phyloP scores from a whole-genome alignment of 768 basidiomycete genomes.

The Suillus subluteus region DNA sequence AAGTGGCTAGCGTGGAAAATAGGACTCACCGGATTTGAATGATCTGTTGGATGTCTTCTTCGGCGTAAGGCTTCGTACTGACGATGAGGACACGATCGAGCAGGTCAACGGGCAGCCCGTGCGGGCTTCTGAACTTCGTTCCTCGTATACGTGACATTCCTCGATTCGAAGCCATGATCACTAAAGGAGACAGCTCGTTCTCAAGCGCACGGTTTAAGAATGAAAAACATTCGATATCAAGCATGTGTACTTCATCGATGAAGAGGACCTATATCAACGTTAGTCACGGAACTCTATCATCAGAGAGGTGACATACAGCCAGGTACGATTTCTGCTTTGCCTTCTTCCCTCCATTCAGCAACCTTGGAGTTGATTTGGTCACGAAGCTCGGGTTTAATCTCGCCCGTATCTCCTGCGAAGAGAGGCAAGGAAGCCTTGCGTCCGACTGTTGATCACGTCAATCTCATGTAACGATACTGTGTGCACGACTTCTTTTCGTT shows the following conservation, averaged over 20 bases:
- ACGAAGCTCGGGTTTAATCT: slow-evolving; percentile 96
- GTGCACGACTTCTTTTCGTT: slow-evolving; percentile 95
- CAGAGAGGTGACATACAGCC: slow-evolving; percentile 63
- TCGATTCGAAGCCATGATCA: slow-evolving; percentile 98
- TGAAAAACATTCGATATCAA: slow-evolving; percentile 99
- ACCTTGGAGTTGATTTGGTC: slow-evolving; percentile 98
- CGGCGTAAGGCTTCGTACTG: slow-evolving; percentile 83
- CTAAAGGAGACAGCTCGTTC: slow-evolving; percentile 89
- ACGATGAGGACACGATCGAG: slow-evolving; percentile 96
- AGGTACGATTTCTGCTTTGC: slow-evolving; percentile 96
- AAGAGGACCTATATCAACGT: slow-evolving; percentile 74
- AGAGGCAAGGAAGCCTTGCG: slow-evolving; percentile 98
- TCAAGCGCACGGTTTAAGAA: slow-evolving; percentile 97
- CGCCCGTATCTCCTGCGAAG: slow-evolving; percentile 94
- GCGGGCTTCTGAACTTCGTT: slow-evolving; percentile 92
- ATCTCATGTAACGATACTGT: slow-evolving; percentile 98
- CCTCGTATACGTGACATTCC: slow-evolving; percentile 95
- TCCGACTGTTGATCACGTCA: slow-evolving; percentile 98
- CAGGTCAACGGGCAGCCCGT: slow-evolving; percentile 93
- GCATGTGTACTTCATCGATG: slow-evolving; percentile 99
- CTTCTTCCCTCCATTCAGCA: slow-evolving; percentile 97
- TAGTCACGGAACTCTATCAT: background rate
- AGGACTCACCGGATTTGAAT: slow-evolving; percentile 78
- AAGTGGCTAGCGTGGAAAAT: background rate
- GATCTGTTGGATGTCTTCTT: slow-evolving; percentile 88